Percentiles rank a stretch among this genome's conserved stretches.
phyloP scores from a whole-genome alignment of 2,329 filamentous ascomycete genomes.

The Calonectria henricotiae region DNA sequence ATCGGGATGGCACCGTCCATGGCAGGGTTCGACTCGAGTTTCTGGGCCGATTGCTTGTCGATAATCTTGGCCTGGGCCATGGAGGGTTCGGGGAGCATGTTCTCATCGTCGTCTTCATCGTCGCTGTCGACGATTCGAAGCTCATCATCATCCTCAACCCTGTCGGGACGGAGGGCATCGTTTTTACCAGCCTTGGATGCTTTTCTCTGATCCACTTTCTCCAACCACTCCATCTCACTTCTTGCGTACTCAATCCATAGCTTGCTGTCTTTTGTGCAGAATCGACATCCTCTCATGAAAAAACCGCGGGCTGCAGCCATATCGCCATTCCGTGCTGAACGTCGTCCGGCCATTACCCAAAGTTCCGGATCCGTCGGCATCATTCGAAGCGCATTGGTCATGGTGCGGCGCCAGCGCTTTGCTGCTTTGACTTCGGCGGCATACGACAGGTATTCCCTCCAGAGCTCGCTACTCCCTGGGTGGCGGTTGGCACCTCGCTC shows the following conservation, averaged over 20 bases:
- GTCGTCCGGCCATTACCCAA: conserved; percentile 89
- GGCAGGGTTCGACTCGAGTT: conserved; percentile 83
- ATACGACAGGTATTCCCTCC: conserved; percentile 92
- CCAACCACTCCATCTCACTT: conserved; percentile 93
- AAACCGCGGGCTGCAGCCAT: conserved; percentile 88
- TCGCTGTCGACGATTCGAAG: conserved; percentile 63
- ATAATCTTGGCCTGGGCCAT: conserved; percentile 63
- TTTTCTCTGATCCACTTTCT: conserved; percentile 83
- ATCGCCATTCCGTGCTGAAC: conserved; percentile 85
- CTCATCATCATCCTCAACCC: conserved; percentile 67
- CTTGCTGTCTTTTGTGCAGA: conserved; percentile 82
- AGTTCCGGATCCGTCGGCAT: conserved; percentile 87
- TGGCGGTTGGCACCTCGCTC: conserved; percentile 90
- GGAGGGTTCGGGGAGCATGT: conserved; percentile 65
- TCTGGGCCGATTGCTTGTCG: conserved; percentile 63
- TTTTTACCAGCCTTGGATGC: conserved; percentile 66
- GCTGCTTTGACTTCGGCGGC: conserved; percentile 78
- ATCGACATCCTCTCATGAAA: conserved; percentile 91
- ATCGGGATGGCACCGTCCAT: conserved; percentile 94
- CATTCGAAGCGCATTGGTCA: conserved; percentile 83
- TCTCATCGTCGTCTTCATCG: conserved; percentile 63
- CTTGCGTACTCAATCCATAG: conserved; percentile 94
- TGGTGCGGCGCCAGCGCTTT: conserved; percentile 76
- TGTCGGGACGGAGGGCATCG: conserved; percentile 64
- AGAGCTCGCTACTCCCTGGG: conserved; percentile 84